Percentiles rank a stretch among this genome's conserved stretches.
Conservation (phyloP, 768 basidiomycete genomes). For the Galerina sulciceps region DNA sequence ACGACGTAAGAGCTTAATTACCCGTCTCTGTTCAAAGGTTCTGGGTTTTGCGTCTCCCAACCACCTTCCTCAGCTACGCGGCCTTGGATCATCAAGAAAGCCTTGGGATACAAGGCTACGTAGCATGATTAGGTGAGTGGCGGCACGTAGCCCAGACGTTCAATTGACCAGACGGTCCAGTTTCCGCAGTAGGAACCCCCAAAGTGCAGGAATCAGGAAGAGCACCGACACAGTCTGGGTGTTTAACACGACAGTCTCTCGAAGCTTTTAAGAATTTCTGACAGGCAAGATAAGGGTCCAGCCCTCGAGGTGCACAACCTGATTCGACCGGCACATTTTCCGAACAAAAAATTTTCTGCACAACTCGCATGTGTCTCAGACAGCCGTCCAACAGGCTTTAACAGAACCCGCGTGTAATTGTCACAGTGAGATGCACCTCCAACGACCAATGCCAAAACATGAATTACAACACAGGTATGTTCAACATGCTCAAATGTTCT, state of each 20-base stretch:
- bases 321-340: not conserved
- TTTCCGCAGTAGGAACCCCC: too few relatives aligned
- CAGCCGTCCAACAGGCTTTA: not conserved
- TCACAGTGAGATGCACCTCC: not conserved
- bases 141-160: not conserved
- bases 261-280: not conserved
- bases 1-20: not conserved
- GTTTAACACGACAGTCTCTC: not conserved
- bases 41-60: not conserved
- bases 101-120: conserved; percentile 30
- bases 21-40: too few relatives aligned
- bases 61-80: conserved; percentile 17
- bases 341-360: not conserved
- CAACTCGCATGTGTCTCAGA: conserved; percentile 3
- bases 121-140: conserved; percentile 14
- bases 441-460: not conserved
- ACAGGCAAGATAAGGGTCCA: not conserved
- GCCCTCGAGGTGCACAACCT: too few relatives aligned
- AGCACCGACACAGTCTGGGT: not conserved
- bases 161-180: too few relatives aligned
- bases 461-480: not conserved
- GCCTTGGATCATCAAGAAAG: conserved; percentile 18
- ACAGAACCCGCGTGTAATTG: conserved; percentile 1
- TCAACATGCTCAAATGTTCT: not conserved
- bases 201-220: not conserved